Evolutionary conservation across 805 yeast species (phyloP), one percentile per base, ranked within the genome.

Genomic region (Metschnikowia lunata): DNA sequence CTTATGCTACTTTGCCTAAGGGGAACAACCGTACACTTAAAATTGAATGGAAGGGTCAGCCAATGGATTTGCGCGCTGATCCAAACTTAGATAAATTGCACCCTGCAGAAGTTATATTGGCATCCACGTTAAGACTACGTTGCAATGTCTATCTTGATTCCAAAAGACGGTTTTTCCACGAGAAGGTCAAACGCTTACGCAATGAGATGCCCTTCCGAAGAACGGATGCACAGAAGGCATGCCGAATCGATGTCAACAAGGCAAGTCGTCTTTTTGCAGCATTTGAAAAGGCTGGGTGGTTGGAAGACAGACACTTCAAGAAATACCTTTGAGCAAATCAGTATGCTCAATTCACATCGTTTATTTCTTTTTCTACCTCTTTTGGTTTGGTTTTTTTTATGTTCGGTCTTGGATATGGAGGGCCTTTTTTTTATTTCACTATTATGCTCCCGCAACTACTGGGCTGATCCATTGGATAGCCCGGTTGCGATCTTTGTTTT

Each of bases 31-130:
- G 84, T 67, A 81, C 88, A 52, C 72, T 90, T 55, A 84, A 84
- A 60, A 86, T 95, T 30, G 98, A 91, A 63, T 91, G 99, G 99
- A 91, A 90, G 69, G 99, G 98, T 9, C 95, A 89, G 56, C 95
- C 97, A 31, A 89, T 91, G 97, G 95, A 87, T 63, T 75, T 91
- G 45, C 73, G 83, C 13, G 57, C 65, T 29, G 98, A 93, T 64
- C 95, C 96, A 15, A 75, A 87, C 53, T 64, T 76, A 40, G 67
- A 68, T 37, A 76, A 82, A 55, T 74, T 93, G 52, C 97, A 91
- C 64, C 97, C 97, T 0, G 96, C 97, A 5, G 99, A 91, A 66
- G 76, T 85, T 12, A 74, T 77, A 34, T 72, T 91, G 49, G 97
- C 98, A 5, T 84, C 95, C 13, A 85, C 83, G n/a, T 74, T 91